Conservation (phyloP, 768 basidiomycete species). For the Terana coerulea region DNA sequence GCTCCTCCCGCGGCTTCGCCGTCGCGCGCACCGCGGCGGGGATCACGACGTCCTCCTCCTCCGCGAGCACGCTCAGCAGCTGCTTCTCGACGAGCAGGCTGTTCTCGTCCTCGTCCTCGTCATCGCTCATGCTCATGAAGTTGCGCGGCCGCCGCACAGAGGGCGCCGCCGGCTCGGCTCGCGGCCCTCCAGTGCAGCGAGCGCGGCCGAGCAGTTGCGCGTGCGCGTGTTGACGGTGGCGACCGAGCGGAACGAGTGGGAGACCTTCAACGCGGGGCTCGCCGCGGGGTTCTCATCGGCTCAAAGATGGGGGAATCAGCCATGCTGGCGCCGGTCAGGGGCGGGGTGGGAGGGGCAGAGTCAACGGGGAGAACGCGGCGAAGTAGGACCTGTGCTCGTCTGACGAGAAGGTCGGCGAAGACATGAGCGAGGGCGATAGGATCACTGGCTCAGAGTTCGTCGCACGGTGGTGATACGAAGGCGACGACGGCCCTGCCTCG, state of each 20-base stretch:
- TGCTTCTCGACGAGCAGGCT: slow-evolving; percentile 1
- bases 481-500: background rate
- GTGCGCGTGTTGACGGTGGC: slow-evolving; percentile 42
- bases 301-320: slow-evolving; percentile 19
- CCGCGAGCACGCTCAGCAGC: slow-evolving; percentile 24
- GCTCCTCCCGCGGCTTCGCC: no score
- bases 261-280: slow-evolving; percentile 14
- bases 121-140: slow-evolving; percentile 69
- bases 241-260: slow-evolving; percentile 31
- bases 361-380: slow-evolving; percentile 17
- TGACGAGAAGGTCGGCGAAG: slow-evolving; percentile 19
- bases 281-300: slow-evolving; percentile 18
- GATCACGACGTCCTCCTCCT: slow-evolving; percentile 27
- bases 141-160: slow-evolving; percentile 33
- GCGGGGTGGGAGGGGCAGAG: slow-evolving; percentile 10
- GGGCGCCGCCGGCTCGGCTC: background rate
- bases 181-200: slow-evolving; percentile 59
- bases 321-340: slow-evolving; percentile 21
- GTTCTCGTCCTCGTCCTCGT: slow-evolving; percentile 44
- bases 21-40: slow-evolving; percentile 7
- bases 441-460: slow-evolving; percentile 23
- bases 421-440: slow-evolving; percentile 12
- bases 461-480: slow-evolving; percentile 19
- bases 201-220: slow-evolving; percentile 53
- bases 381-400: slow-evolving; percentile 18